Evolutionary conservation across 2,329 filamentous ascomycete genomes (phyloP).

Genomic region (Arthrinium phaeospermum): DNA sequence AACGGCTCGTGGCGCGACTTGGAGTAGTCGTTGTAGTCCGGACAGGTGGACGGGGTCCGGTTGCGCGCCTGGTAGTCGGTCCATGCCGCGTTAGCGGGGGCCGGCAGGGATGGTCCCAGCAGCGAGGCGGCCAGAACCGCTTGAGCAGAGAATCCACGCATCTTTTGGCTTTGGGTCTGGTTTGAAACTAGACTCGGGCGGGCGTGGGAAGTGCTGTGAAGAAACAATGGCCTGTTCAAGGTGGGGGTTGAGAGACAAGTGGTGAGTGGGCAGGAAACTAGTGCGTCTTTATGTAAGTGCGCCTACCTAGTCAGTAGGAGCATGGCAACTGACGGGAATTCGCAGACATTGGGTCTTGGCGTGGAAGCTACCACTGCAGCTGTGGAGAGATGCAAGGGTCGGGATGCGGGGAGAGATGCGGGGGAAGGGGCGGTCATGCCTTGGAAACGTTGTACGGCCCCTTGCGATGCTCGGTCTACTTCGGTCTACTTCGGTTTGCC

Average conservation of each 20-base stretch:
- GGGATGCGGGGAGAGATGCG: slow-evolving; percentile 7
- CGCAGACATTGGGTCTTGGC: background rate
- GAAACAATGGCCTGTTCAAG: background rate
- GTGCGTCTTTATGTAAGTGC: background rate
- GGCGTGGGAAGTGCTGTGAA: background rate
- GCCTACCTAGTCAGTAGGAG: background rate
- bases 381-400: background rate
- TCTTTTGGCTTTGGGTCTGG: background rate
- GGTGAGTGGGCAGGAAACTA: background rate
- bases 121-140: background rate
- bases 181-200: background rate
- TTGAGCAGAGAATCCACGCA: background rate
- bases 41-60: slow-evolving; percentile 2
- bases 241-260: background rate
- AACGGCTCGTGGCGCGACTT: slow-evolving; percentile 1
- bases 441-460: background rate
- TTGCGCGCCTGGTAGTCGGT: background rate
- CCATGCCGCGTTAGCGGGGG: background rate
- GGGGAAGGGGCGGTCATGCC: background rate
- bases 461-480: background rate
- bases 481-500: background rate
- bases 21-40: slow-evolving; percentile 20
- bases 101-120: background rate
- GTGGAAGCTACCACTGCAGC: background rate
- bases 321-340: too few relatives aligned